Evolutionary conservation across 208 protist genomes (phyloP), one percentile per base, ranked within the genome.

Genomic region (Sergeia podlipaevii): DNA sequence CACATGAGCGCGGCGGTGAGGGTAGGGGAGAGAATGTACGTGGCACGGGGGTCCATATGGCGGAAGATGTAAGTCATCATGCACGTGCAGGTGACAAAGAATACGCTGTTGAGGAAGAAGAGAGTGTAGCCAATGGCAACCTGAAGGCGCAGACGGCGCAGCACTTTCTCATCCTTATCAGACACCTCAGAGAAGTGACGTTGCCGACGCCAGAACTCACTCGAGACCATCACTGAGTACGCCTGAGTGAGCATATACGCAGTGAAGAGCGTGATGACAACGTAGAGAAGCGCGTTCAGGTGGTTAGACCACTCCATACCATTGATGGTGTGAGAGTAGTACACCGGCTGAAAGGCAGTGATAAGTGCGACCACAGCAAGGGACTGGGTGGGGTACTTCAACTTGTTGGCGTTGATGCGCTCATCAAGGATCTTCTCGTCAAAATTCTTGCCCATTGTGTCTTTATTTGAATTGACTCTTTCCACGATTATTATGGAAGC

Each of bases 171-270:
- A 21, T 80, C 68, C 41, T 77, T 65, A 49, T 90, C 80, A 6
- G 48, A 42, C 10, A 88, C 83, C 56, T 93, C 88, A 11, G 57
- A 42, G 62, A 86, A 92, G 80, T 95, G 85, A 15, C 80, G 78
- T 71, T 95, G 88, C n/a, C 84, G 84, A 23, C 69, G 61, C 85
- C 84, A 92, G 74, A 95, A 95, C 60, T 90, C 81, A 37, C 79
- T 93, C 51, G 83, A 74, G 18, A 93, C 69, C 88, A 95, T 95
- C 42, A 91, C 78, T 18, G 44, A 74, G 63, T 95, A 95, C 36
- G 84, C 84, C 72, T 93, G 74, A 38, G 60, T 46, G 44, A 95
- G 65, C 82, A 92, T 85, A 57, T 82, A 91, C 5, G 80, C 76
- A 3, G 80, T 89, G 47, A 56, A 68, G 30, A 54, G 53, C 17